Evolutionary conservation across 306 rosid genomes (phyloP), one percentile per base, ranked within the genome.

Genomic region (Casuarina glauca): DNA sequence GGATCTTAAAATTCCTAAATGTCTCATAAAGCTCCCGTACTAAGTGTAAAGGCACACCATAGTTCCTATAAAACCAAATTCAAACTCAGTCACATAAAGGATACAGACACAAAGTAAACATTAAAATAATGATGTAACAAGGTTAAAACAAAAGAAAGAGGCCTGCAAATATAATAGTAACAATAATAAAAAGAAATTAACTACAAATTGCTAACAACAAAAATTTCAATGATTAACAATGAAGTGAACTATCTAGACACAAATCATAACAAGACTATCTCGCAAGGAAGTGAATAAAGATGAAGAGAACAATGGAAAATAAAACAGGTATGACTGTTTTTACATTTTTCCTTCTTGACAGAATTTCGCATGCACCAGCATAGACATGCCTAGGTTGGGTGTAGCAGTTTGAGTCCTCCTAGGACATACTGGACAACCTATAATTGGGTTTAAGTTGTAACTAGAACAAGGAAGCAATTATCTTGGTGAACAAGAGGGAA

Each of bases 1-100:
- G 99, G 53, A 90, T 86, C 82, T 83, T 93, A 85, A 96, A 93
- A 85, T 93, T 96, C 88, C 99, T 93, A 73, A 96, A 96, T 44
- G 97, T 96, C 96, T 96, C 99, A 51, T 96, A 96, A 72, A 96
- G 93, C 88, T 96, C 99, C 50, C 99, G 93, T 76, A 96, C 91
- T 73, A 96, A 87, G 91, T 96, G 99, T 83, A 96, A 84, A 62
- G 99, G 99, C 81, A 93, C 92, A 44, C 99, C 98, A 66, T 96
- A 96, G 78, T 89, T 88, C 87, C 99, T 96, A 64, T 70, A 50
- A 41, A 84, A 58, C 80, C 53, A 49, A 79, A 74, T 72, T 72
- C 63, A 53, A 68, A 50, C 72, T 83, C 76, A 88, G 74, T 49
- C 20, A 16, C 13, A 66, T 19, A n/a, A 12, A 12, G 64, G 41